Evolutionary conservation across 176 grass and related monocot species (phyloP).

Genomic region (Rhynchospora breviuscula): DNA sequence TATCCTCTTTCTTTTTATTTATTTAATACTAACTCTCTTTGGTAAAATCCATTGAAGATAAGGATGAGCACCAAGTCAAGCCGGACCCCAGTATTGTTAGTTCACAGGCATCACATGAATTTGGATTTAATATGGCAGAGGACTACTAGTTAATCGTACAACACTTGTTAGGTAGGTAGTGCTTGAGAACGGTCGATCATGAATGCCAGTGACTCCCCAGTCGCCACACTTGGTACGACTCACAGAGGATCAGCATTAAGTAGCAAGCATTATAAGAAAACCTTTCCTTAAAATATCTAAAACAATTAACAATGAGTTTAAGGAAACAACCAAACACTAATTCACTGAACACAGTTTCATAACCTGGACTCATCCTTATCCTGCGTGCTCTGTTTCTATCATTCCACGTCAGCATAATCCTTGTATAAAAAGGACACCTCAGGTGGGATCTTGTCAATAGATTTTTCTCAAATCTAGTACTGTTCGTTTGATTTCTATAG

Average conservation of each 20-base stretch:
- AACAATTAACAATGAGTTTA: not conserved
- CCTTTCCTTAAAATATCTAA: not conserved
- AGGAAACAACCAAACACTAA: not conserved
- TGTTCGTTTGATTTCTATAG: not conserved
- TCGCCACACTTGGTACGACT: not conserved
- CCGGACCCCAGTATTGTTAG: not conserved
- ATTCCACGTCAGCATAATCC: slow-evolving; percentile 7
- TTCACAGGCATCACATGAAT: not conserved
- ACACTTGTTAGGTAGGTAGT: too few species aligned
- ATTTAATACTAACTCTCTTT: not conserved
- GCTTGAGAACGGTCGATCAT: not conserved
- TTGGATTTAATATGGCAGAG: not conserved
- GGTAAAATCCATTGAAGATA: not conserved
- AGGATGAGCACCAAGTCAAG: not conserved
- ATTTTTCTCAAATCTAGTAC: not conserved
- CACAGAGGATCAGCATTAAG: not conserved
- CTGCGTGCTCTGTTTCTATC: not conserved
- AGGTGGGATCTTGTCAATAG: not conserved
- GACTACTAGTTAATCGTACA: not conserved
- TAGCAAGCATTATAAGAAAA: not conserved
- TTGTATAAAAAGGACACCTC: not conserved
- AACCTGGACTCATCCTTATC: not conserved
- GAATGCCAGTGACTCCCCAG: not conserved
- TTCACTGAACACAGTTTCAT: not conserved
- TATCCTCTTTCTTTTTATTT: not conserved